Base-by-base conservation (phyloP, 441 rosid species). In the Euphorbia schlechtendalii region DNA sequence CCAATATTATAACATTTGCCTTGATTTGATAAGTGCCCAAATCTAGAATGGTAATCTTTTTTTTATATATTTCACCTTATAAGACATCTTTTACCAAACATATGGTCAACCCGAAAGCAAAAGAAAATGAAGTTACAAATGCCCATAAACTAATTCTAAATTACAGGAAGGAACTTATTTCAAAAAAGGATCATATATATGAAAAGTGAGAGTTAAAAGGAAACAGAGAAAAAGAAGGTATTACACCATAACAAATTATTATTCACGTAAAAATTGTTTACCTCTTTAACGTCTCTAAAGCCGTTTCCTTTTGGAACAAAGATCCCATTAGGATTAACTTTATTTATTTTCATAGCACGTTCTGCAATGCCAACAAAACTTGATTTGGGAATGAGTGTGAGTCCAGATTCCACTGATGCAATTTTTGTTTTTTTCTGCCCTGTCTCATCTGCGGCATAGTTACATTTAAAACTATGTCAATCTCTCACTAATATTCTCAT, bases 1-100 rank as follows among this genome's bases (percentile, higher is more conserved):
- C 89, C 77, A 88, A 68, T 81, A 91, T 90, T 86, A 86, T 90
- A 60, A 94, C 83, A 73, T 89, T 94, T 72, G 77, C 46, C 36
- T 62, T 84, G 65, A 77, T 57, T 63, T 56, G 83, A 28, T 80
- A 74, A 53, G 72, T 54, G 63, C 61, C 64, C 15, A 76, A 59
- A 41, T 67, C 64, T 13, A 21, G 53, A 65, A 65, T 59, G 63
- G 68, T 75, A 76, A 71, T 81, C 73, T 77, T 86, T 74, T 86
- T 85, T 43, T n/a, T n/a, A 68, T 71, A 55, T 82, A 70, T 71
- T 87, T 89, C 92, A 69, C 78, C 84, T 97, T 91, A 56, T 81
- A 79, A 51, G 77, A 61, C 59, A 78, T 45, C 66, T 74, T 77
- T 82, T 89, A 25, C 67, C 36, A 62, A 71, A 69, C 56, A 73